Conservation (phyloP, 1,139 yeast species). For the Casaregolazyma suthepensis region DNA sequence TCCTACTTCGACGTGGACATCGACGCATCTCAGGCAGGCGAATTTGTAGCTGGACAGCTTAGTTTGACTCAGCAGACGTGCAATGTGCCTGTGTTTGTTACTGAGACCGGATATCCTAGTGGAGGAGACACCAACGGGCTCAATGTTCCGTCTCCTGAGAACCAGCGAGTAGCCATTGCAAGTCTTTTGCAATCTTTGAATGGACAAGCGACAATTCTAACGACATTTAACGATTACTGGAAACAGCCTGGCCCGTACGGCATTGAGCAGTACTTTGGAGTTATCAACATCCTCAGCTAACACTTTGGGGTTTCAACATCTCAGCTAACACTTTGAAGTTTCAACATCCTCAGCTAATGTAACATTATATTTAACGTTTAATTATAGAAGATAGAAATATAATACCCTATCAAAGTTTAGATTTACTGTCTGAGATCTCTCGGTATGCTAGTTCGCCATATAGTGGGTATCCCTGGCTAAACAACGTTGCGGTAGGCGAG, state of each 20-base stretch:
- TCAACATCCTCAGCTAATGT: not conserved
- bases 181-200: slow-evolving; percentile 49
- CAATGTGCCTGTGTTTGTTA: slow-evolving; percentile 41
- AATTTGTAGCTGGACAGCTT: slow-evolving; percentile 62
- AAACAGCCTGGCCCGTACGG: slow-evolving; percentile 78
- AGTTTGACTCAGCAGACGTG: slow-evolving; percentile 43
- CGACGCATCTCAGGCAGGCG: slow-evolving; percentile 63
- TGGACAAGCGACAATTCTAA: slow-evolving; percentile 57
- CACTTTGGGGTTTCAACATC: no score
- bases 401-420: not conserved
- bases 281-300: slow-evolving; percentile 40
- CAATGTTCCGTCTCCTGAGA: slow-evolving; percentile 62
- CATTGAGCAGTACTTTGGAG: slow-evolving; percentile 83
- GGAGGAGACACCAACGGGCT: slow-evolving; percentile 64
- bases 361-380: not conserved
- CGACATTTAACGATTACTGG: slow-evolving; percentile 80
- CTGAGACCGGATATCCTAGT: slow-evolving; percentile 90
- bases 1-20: slow-evolving; percentile 67
- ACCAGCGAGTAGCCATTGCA: slow-evolving; percentile 65
- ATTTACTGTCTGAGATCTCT: slow-evolving; percentile 14
- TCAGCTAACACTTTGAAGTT: slow-evolving; percentile 76
- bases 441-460: slow-evolving; percentile 37
- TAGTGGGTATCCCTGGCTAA: slow-evolving; percentile 41
- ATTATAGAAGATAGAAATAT: not conserved
- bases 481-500: slow-evolving; percentile 47